phyloP scores from a whole-genome alignment of 441 rosid species.

The Monsonia emarginata region DNA sequence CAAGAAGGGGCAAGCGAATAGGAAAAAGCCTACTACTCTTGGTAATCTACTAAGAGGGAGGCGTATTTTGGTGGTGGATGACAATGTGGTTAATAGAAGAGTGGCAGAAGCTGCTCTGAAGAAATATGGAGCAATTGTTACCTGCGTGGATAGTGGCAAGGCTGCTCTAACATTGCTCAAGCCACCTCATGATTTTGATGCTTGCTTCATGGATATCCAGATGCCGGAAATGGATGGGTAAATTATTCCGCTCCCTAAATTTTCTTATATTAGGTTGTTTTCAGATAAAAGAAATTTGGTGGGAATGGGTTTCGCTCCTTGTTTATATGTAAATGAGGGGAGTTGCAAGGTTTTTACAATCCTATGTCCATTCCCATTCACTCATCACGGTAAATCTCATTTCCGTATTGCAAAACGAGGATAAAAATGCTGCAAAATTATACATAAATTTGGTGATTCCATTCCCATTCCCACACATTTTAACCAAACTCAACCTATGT shows the following conservation, averaged over 20 bases:
- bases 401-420: too few relatives aligned
- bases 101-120: conserved; percentile 87
- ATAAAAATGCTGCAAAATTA: too few relatives aligned
- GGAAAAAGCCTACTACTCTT: conserved; percentile 39
- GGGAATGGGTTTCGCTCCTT: background rate
- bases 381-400: too few relatives aligned
- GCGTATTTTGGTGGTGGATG: conserved; percentile 80
- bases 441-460: too few relatives aligned
- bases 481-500: too few relatives aligned
- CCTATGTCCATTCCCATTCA: too few relatives aligned
- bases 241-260: background rate
- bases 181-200: conserved; percentile 76
- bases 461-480: too few relatives aligned
- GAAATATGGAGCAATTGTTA: conserved; percentile 70
- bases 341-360: too few relatives aligned
- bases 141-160: conserved; percentile 75
- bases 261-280: background rate
- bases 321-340: too few relatives aligned
- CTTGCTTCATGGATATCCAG: conserved; percentile 93
- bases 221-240: conserved; percentile 99
- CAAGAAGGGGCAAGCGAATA: conserved; percentile 36
- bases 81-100: conserved; percentile 73
- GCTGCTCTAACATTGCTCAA: conserved; percentile 54
- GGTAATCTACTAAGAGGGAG: conserved; percentile 54
- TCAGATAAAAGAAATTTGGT: background rate